phyloP scores from a whole-genome alignment of 1,139 yeast species.

The Pichia sp. region DNA sequence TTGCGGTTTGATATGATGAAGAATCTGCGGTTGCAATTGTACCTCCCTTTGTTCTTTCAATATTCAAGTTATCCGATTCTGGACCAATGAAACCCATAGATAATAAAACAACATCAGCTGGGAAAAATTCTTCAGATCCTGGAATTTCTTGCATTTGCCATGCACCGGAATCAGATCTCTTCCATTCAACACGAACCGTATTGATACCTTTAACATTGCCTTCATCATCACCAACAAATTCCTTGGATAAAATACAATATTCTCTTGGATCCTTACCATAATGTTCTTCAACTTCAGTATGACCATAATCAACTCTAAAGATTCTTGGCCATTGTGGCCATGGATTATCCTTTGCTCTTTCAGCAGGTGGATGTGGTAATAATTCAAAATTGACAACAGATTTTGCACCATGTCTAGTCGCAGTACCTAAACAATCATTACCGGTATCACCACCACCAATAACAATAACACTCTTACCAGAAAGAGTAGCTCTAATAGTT shows the following conservation, averaged over 20 bases:
- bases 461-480: constrained; percentile 87
- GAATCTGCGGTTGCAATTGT: constrained; percentile 68
- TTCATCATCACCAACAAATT: constrained; percentile 88
- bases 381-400: constrained; percentile 94
- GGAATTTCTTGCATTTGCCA: constrained; percentile 99
- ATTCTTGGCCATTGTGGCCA: constrained; percentile 99
- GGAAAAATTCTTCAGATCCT: constrained; percentile 87
- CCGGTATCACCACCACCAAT: constrained; percentile 99
- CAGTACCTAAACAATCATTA: constrained; percentile 97
- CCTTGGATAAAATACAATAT: constrained; percentile 90
- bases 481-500: constrained; percentile 62
- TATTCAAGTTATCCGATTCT: constrained; percentile 71
- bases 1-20: constrained; percentile 64
- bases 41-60: constrained; percentile 78
- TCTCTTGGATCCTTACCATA: constrained; percentile 98
- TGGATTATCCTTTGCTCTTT: constrained; percentile 91
- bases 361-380: constrained; percentile 83
- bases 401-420: constrained; percentile 95
- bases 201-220: constrained; percentile 92
- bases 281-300: constrained; percentile 88
- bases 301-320: constrained; percentile 97
- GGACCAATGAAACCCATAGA: constrained; percentile 99
- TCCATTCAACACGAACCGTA: constrained; percentile 98
- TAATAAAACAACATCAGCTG: constrained; percentile 87
- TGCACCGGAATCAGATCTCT: constrained; percentile 88